phyloP scores from a whole-genome alignment of 768 basidiomycete species.

The Filobasidium wieringae region DNA sequence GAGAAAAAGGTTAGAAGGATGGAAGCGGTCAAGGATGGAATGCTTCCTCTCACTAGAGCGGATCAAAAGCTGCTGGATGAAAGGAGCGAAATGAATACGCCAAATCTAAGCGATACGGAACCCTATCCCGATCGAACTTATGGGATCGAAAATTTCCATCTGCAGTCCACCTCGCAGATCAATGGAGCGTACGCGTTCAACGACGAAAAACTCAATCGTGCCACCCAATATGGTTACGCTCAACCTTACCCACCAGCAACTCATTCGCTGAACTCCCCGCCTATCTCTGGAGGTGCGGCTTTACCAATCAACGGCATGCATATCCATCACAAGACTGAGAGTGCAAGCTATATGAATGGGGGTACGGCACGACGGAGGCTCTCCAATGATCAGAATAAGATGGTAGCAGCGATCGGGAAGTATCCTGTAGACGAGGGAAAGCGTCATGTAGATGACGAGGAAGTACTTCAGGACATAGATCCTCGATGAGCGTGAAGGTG shows the following conservation, averaged over 20 bases:
- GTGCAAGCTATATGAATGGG: not conserved
- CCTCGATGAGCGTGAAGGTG: too few species aligned
- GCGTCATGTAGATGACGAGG: too few species aligned
- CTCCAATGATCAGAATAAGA: not conserved
- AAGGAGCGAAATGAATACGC: constrained; percentile 3
- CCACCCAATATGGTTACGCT: not conserved
- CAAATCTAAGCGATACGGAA: not conserved
- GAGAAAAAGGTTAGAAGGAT: constrained; percentile 65
- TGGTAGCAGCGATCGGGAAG: not conserved
- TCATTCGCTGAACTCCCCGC: constrained; percentile 10
- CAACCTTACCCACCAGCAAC: constrained; percentile 11
- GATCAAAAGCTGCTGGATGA: constrained; percentile 28
- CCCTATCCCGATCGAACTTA: too few species aligned
- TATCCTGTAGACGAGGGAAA: too few species aligned
- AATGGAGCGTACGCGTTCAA: not conserved
- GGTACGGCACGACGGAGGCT: not conserved
- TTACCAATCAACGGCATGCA: constrained; percentile 5
- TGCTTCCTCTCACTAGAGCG: constrained; percentile 27
- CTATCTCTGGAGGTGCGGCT: constrained; percentile 8
- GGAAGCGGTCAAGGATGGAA: constrained; percentile 37
- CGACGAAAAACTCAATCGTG: not conserved
- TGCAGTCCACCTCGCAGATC: not conserved
- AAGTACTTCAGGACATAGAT: too few species aligned
- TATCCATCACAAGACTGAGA: not conserved
- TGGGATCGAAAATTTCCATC: too few species aligned